These are phyloP conservation scores for Cyberlindnera bimundalis DNA, from an alignment of 805 yeast genomes.

Conservation along the genomic window DNA sequence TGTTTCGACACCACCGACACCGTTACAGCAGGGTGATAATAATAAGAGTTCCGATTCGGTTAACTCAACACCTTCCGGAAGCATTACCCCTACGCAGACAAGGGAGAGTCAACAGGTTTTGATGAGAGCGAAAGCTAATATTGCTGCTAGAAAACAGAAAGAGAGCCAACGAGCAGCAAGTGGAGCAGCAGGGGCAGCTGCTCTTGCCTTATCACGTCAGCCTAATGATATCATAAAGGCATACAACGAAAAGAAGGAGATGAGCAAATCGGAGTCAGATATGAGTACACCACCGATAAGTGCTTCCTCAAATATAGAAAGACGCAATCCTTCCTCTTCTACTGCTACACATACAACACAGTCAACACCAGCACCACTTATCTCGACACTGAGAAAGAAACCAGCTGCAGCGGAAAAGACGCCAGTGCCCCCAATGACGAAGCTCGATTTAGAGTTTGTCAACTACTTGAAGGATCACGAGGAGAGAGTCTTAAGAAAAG, in stretches of 20 bases:
- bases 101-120: conserved; percentile 27
- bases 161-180: conserved; percentile 17
- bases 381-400: conserved; percentile 13
- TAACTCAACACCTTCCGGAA: conserved; percentile 16
- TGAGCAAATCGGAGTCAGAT: conserved; percentile 1
- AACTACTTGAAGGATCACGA: conserved; percentile 49
- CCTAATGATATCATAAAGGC: conserved; percentile 28
- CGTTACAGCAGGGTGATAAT: conserved; percentile 7
- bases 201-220: conserved; percentile 27
- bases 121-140: conserved; percentile 27
- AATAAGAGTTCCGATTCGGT: conserved; percentile 8
- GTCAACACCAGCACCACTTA: conserved; percentile 3
- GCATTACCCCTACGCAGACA: conserved; percentile 8
- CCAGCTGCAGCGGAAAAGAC: conserved; percentile 2
- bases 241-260: conserved; percentile 14
- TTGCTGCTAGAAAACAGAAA: conserved; percentile 28
- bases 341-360: conserved; percentile 2
- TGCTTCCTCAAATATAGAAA: conserved; percentile 11
- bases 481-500: conserved; percentile 59
- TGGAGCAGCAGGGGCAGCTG: conserved; percentile 28
- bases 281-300: conserved; percentile 7
- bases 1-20: conserved; percentile 25
- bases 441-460: conserved; percentile 58
- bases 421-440: conserved; percentile 44
- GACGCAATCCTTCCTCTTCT: conserved; percentile 2